Conservation (phyloP, 768 basidiomycete species). For the Boletales sp. region DNA sequence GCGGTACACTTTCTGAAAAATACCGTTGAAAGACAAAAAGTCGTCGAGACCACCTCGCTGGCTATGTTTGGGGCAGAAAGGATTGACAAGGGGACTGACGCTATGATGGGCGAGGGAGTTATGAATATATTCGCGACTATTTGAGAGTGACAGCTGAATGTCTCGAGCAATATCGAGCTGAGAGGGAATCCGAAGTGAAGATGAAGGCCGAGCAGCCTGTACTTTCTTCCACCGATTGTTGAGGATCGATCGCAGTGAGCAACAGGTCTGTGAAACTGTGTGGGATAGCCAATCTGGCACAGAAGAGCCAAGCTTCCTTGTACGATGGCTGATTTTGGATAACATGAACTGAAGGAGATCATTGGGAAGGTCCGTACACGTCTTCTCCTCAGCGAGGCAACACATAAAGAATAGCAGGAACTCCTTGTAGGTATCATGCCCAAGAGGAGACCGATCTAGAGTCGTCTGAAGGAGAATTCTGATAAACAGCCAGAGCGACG, state of each 20-base stretch:
- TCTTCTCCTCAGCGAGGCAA: slow-evolving; percentile 20
- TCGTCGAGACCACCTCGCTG: slow-evolving; percentile 13
- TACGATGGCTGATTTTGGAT: slow-evolving; percentile 24
- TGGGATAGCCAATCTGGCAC: slow-evolving; percentile 34
- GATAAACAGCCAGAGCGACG: too few species aligned
- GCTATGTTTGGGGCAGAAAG: not conserved
- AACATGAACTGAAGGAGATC: slow-evolving; percentile 30
- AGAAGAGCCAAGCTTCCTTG: slow-evolving; percentile 22
- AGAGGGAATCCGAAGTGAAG: slow-evolving; percentile 28
- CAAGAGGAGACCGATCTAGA: too few species aligned
- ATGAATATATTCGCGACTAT: slow-evolving; percentile 27
- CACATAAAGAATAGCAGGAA: slow-evolving; percentile 45
- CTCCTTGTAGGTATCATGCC: too few species aligned
- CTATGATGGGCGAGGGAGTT: slow-evolving; percentile 6
- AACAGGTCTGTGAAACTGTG: slow-evolving; percentile 34
- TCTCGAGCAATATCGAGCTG: slow-evolving; percentile 29
- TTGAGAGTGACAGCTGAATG: slow-evolving; percentile 30
- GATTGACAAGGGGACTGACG: not conserved
- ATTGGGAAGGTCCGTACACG: slow-evolving; percentile 10
- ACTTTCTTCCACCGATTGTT: slow-evolving; percentile 34
- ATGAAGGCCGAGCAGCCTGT: slow-evolving; percentile 20
- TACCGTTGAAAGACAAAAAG: slow-evolving; percentile 11
- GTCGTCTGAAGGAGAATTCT: too few species aligned
- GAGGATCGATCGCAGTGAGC: slow-evolving; percentile 13
- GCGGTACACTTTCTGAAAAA: slow-evolving; percentile 12